Conservation (phyloP, 805 yeast species). For the Candida broadrunensis region DNA sequence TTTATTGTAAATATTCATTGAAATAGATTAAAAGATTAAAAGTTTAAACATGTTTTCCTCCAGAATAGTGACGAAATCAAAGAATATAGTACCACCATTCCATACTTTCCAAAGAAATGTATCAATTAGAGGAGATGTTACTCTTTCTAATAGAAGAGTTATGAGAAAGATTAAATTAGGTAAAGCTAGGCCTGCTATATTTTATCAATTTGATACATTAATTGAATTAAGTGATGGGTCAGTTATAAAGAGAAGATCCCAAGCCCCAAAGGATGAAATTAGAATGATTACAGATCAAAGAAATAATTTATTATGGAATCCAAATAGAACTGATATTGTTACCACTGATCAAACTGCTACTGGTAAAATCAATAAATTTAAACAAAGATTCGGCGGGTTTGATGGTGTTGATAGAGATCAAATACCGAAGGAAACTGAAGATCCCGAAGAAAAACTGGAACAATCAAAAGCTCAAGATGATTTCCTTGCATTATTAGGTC, state of each 20-base stretch:
- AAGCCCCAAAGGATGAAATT: conserved; percentile 82
- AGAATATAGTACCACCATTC: not conserved
- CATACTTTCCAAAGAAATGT: conserved; percentile 4
- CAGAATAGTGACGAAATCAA: not conserved
- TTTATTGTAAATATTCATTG: no score
- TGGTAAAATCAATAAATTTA: conserved; percentile 75
- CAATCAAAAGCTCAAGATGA: conserved; percentile 31
- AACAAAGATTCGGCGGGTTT: conserved; percentile 54
- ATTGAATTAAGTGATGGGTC: conserved; percentile 96
- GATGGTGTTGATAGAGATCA: conserved; percentile 14
- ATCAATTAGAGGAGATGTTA: conserved; percentile 34
- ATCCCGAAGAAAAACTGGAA: conserved; percentile 9
- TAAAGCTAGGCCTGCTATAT: conserved; percentile 90
- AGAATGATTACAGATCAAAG: conserved; percentile 87
- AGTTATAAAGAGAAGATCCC: conserved; percentile 77
- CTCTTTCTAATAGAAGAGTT: conserved; percentile 53
- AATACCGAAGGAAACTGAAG: conserved; percentile 21
- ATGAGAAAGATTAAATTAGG: conserved; percentile 70
- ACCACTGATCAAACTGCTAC: conserved; percentile 78
- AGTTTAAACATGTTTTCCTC: not conserved
- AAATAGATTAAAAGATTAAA: no score
- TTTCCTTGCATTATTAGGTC: conserved; percentile 59
- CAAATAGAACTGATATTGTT: conserved; percentile 72
- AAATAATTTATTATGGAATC: conserved; percentile 85
- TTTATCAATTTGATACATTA: conserved; percentile 80